Base-by-base conservation (phyloP, 2,329 filamentous ascomycete species). In the Scedosporium aurantiacum region DNA sequence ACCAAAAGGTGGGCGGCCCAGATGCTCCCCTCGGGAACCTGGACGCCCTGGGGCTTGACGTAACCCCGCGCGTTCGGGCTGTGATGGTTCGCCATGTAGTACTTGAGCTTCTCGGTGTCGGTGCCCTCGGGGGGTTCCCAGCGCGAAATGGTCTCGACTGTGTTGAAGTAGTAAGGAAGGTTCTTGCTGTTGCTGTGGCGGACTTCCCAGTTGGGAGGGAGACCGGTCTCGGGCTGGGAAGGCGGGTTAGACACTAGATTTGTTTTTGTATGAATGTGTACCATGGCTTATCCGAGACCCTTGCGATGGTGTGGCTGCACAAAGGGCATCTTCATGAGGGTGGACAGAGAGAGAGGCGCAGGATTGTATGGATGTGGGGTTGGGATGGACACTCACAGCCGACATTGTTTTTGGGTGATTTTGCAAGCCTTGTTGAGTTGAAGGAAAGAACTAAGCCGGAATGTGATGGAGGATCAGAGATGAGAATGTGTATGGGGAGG, bases 131-230 rank as follows among this genome's bases (percentile, higher is more conserved):
- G 94, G 2, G 94, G 93, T 72, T 97, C 94, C 94, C 94, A 99
- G 76, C 90, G 85, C 65, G 94, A 97, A 72, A 91, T 86, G 74
- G 92, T 93, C 65, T 91, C 90, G 67, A 77, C 78, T 55, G 88
- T 79, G 76, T 97, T 95, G 87, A 97, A 97, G 80, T 97, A 99
- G 81, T 99, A 99, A 43, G 94, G 94, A 41, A 97, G 88, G 77
- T 96, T 96, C 80, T 97, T 97, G 75, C 91, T 96, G 80, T 97
- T 96, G 75, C 91, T 96, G 78, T 95, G 91, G 74, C 94, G 91
- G 71, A 99, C 91, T 78, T 97, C 94, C 92, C 93, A 97, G 74
- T 86, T 85, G 58, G 85, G 74, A 64, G 92, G 92, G 65, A 97
- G 85, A 73, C 93, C 93, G 67, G 88, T 86, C 62, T 91, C 88